A percentile compares a stretch with the other conserved stretches of the same genome.
Evolutionary conservation across 1,139 yeast genomes (phyloP).

Genomic region (Taiozyma sp.): DNA sequence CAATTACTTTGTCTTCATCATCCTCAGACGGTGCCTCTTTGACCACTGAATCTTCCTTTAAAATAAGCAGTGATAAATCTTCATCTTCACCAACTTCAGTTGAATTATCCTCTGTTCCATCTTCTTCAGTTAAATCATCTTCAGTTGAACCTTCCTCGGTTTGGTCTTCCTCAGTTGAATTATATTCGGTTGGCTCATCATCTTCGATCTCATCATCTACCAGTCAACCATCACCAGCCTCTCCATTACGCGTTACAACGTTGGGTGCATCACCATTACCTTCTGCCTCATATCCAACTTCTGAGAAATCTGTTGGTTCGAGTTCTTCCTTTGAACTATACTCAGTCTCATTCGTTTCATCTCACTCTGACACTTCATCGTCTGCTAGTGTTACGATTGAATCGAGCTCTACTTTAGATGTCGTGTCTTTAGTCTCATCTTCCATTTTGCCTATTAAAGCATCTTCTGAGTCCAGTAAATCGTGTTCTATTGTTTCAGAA

Average conservation of each 20-base stretch:
- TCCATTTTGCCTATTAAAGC: no score
- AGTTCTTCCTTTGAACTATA: no score
- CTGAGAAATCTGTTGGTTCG: not conserved
- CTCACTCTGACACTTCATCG: not conserved
- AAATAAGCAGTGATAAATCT: no score
- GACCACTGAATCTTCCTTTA: no score
- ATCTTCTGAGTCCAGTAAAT: no score
- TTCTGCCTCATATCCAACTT: not conserved
- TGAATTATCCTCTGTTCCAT: not conserved
- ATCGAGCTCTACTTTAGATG: not conserved
- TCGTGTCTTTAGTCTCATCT: not conserved
- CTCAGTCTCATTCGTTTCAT: no score
- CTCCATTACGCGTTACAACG: not conserved
- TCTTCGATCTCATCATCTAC: not conserved
- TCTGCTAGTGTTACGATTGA: not conserved
- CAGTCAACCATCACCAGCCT: not conserved
- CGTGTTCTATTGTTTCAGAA: no score
- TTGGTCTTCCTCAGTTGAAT: not conserved
- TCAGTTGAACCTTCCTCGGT: not conserved
- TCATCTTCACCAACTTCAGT: not conserved
- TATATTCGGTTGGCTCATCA: no score
- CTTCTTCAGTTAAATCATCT: not conserved
- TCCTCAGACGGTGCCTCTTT: no score
- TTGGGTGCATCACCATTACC: no score
- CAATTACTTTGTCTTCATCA: no score